phyloP scores from a whole-genome alignment of 169 alveolate genomes.

The Cryptosporidium tyzzeri region DNA sequence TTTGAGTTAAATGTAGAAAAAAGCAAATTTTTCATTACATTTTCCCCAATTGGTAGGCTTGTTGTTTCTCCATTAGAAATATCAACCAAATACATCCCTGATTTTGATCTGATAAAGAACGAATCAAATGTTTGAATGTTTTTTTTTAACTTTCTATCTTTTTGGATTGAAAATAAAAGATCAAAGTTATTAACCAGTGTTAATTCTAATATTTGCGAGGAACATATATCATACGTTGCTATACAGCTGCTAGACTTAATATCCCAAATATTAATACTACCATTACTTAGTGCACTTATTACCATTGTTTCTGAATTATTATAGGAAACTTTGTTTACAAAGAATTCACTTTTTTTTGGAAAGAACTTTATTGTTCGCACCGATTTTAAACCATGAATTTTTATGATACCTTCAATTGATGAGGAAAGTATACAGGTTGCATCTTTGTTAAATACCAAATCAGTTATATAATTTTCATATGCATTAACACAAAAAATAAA shows the following conservation, averaged over 20 bases:
- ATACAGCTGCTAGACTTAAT: slow-evolving; percentile 19
- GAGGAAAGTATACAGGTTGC: slow-evolving; percentile 55
- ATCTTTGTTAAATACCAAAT: slow-evolving; percentile 32
- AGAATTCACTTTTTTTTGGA: slow-evolving; percentile 8
- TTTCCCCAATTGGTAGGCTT: neutral
- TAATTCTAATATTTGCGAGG: slow-evolving; percentile 21
- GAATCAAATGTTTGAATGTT: slow-evolving; percentile 33
- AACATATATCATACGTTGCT: slow-evolving; percentile 37
- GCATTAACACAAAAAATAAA: slow-evolving; percentile 29
- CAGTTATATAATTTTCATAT: slow-evolving; percentile 31
- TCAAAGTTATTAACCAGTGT: neutral
- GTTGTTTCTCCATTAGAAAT: slow-evolving; percentile 40
- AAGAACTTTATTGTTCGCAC: slow-evolving; percentile 40
- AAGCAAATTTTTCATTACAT: neutral
- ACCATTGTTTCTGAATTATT: slow-evolving; percentile 46
- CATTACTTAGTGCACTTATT: slow-evolving; percentile 42
- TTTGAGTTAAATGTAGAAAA: slow-evolving; percentile 4
- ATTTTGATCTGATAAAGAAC: slow-evolving; percentile 12
- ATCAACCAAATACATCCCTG: slow-evolving; percentile 12
- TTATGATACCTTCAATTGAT: slow-evolving; percentile 35
- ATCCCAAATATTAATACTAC: slow-evolving; percentile 53
- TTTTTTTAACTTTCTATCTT: neutral
- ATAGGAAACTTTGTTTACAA: slow-evolving; percentile 11
- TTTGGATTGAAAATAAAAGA: neutral
- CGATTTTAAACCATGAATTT: slow-evolving; percentile 69